Conservation (phyloP, 1,284 basidiomycete genomes). For the Heterobasidion irregulare region DNA sequence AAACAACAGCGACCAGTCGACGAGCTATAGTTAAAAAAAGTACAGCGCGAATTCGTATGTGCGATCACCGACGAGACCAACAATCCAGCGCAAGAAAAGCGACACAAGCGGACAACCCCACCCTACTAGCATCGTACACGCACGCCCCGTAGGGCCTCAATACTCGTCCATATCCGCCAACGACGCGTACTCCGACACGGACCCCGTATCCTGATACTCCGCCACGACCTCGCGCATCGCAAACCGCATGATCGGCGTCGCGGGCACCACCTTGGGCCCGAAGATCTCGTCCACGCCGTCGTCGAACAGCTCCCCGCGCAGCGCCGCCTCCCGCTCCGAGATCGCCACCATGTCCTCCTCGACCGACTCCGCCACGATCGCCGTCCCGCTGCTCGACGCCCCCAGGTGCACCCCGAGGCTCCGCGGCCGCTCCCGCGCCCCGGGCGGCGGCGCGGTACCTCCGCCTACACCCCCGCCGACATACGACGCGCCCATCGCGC, state of each 20-base stretch:
- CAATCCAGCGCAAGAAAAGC: too few species aligned
- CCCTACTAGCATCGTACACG: too few species aligned
- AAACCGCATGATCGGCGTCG: constrained; percentile 69
- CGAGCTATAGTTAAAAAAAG: too few species aligned
- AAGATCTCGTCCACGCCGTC: constrained; percentile 48
- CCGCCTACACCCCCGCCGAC: not conserved
- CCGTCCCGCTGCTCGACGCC: constrained; percentile 26
- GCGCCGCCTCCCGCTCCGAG: constrained; percentile 20
- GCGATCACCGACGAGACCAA: too few species aligned
- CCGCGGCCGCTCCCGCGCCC: constrained; percentile 14
- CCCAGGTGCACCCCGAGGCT: constrained; percentile 25
- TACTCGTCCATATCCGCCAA: constrained; percentile 67
- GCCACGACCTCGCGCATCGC: constrained; percentile 74
- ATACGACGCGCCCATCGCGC: not conserved
- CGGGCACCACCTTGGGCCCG: constrained; percentile 64
- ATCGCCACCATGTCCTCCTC: constrained; percentile 23
- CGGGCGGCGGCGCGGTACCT: not conserved
- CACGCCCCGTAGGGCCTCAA: not conserved
- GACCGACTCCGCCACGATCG: constrained; percentile 23
- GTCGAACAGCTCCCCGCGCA: constrained; percentile 22
- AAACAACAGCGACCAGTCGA: too few species aligned
- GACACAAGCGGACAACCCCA: too few species aligned
- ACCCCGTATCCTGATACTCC: constrained; percentile 67
- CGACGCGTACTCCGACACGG: constrained; percentile 68
- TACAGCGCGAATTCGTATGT: too few species aligned